These are phyloP conservation scores for Termitomyces sp. DNA, from an alignment of 768 basidiomycete genomes.

Conservation along the genomic window DNA sequence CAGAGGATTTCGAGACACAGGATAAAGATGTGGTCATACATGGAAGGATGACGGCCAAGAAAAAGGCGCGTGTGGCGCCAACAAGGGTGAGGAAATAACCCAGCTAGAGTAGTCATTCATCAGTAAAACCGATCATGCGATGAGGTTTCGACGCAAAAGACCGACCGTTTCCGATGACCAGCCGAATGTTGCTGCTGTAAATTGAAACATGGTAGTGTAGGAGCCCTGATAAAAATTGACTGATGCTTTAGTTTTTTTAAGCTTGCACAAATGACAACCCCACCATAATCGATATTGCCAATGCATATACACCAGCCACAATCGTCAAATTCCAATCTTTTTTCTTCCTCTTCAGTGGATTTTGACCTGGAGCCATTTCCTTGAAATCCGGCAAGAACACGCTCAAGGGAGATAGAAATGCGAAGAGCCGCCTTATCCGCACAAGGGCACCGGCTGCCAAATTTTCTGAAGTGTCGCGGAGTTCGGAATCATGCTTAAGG, in stretches of 20 bases:
- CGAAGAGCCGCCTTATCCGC: conserved; percentile 43
- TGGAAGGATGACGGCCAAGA: conserved; percentile 56
- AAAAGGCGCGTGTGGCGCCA: conserved; percentile 49
- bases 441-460: conserved; percentile 24
- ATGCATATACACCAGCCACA: conserved; percentile 49
- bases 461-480: conserved; percentile 16
- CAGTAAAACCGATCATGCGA: neutral
- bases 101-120: conserved; percentile 34
- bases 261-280: conserved; percentile 1
- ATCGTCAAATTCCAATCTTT: conserved; percentile 67
- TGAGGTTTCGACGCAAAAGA: neutral
- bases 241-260: neutral
- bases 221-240: conserved; percentile 56
- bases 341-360: conserved; percentile 34
- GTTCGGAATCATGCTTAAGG: conserved; percentile 30
- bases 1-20: neutral
- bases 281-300: conserved; percentile 46
- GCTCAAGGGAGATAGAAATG: conserved; percentile 69
- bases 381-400: conserved; percentile 49
- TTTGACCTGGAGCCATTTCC: conserved; percentile 18
- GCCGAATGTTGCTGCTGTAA: conserved; percentile 53
- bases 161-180: conserved; percentile 67
- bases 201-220: conserved; percentile 58
- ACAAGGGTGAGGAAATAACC: conserved; percentile 68
- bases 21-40: conserved; percentile 26